Evolutionary conservation across 1,139 yeast genomes (phyloP), one percentile per base, ranked within the genome.

Genomic region (Blastobotrys elegans): DNA sequence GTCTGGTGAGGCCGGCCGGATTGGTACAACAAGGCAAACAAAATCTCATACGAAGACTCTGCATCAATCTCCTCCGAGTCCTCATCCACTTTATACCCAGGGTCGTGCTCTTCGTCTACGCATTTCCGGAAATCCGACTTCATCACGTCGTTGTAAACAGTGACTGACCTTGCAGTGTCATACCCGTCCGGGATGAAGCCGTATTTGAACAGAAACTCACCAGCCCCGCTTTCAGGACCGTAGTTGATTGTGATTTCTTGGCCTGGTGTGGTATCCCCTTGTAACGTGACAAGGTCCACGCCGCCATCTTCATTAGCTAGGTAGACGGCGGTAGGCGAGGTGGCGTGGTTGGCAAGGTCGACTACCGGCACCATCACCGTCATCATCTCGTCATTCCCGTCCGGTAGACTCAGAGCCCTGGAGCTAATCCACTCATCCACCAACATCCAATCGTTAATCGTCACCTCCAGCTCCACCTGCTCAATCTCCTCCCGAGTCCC

Each of bases 201-300:
- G 41, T 70, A 70, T 29, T 64, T 67, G 56, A 68, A 69, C 46
- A 69, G 54, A 50, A 66, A 59, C 55, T 69, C 74, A 0, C 62
- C 65, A 2, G 67, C 57, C 4, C 67, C 64, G 50, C 63, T 64
- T 10, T 56, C 62, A 4, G 59, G 58, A 16, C 74, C 73, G 44
- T 70, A 70, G 50, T 64, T 59, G 46, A 70, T 63, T 16, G 56
- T 51, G n/a, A 70, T 54, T 47, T 70, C 69, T 7, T 55, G 56
- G 40, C 53, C 57, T 5, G 31, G 37, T n/a, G n/a, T n/a, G 24
- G 38, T 26, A 3, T 21, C 22, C 24, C 37, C 16, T 5, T 31
- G 14, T 11, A 45, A 20, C 2, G 51, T 46, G 0, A 61, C 43
- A 17, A 65, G 51, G 2, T 56, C 51, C 31, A 64, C 59, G 13